A percentile compares a stretch with the other conserved stretches of the same genome.
Evolutionary conservation across 805 yeast species (phyloP).

Genomic region (Cyberlindnera lachancei): DNA sequence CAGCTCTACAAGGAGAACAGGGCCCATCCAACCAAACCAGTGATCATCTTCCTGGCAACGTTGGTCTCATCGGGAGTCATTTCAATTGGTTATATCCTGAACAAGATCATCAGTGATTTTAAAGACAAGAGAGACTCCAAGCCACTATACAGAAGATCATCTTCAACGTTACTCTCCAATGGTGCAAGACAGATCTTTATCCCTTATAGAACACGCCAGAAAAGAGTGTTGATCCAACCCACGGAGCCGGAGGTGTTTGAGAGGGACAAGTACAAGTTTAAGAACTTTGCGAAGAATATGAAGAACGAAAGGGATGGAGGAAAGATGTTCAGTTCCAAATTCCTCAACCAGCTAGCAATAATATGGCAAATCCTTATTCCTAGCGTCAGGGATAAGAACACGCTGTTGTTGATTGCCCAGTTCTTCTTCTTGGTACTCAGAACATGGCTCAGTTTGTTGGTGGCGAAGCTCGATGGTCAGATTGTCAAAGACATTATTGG

Average conservation of each 20-base stretch:
- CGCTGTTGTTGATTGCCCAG: constrained; percentile 59
- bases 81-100: constrained; percentile 15
- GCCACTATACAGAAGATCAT: constrained; percentile 22
- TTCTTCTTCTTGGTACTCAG: constrained; percentile 68
- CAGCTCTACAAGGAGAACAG: constrained; percentile 22
- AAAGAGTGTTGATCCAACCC: constrained; percentile 21
- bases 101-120: constrained; percentile 21
- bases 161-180: constrained; percentile 22
- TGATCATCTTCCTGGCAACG: constrained; percentile 21
- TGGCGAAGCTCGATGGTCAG: constrained; percentile 88
- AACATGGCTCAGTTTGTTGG: constrained; percentile 80
- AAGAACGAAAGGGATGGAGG: constrained; percentile 16
- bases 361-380: constrained; percentile 84
- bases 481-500: constrained; percentile 84
- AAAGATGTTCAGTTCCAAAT: constrained; percentile 45
- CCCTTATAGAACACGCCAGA: constrained; percentile 22
- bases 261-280: constrained; percentile 21
- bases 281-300: constrained; percentile 21
- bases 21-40: constrained; percentile 21
- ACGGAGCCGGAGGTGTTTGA: constrained; percentile 23
- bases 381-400: constrained; percentile 55
- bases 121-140: constrained; percentile 22
- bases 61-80: constrained; percentile 18
- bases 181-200: constrained; percentile 25
- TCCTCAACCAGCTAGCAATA: constrained; percentile 64